phyloP scores from a whole-genome alignment of 768 basidiomycete species.

The Leccinum pellstonianum region DNA sequence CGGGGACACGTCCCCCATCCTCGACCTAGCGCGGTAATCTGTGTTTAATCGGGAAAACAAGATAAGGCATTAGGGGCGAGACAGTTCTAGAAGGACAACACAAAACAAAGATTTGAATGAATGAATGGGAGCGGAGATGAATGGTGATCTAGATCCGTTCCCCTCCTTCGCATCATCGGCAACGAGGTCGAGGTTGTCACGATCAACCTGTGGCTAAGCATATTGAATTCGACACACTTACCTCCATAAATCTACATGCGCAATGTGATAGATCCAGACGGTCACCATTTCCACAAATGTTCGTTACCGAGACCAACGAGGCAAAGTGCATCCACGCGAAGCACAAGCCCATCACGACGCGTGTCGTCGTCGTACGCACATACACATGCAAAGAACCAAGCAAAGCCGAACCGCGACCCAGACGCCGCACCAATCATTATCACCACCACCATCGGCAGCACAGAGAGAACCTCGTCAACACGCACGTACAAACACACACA shows the following conservation, averaged over 20 bases:
- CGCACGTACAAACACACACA: slow-evolving; percentile 1
- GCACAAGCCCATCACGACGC: slow-evolving; percentile 1
- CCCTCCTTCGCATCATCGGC: not conserved
- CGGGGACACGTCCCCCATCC: slow-evolving; percentile 42
- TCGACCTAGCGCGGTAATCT: slow-evolving; percentile 57
- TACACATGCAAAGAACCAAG: not conserved
- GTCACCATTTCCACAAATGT: not conserved
- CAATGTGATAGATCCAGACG: slow-evolving; percentile 1
- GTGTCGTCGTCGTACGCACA: not conserved
- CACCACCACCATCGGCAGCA: not conserved
- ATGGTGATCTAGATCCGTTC: slow-evolving; percentile 5
- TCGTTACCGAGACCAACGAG: not conserved
- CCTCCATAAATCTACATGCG: slow-evolving; percentile 50
- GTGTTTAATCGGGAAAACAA: not conserved
- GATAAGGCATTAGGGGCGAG: not conserved
- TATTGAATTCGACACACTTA: slow-evolving; percentile 23
- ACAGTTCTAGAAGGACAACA: not conserved
- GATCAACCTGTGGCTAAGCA: not conserved
- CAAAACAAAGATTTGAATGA: not conserved
- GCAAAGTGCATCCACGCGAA: slow-evolving; percentile 18
- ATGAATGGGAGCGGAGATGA: slow-evolving; percentile 13
- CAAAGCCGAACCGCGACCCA: not conserved
- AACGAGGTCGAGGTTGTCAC: slow-evolving; percentile 2
- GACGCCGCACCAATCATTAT: not conserved
- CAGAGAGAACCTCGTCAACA: not conserved